Percentiles rank a stretch among this genome's conserved stretches.
Evolutionary conservation across 495 filamentous ascomycete species (phyloP).

Genomic region (Talaromyces thailandensis): DNA sequence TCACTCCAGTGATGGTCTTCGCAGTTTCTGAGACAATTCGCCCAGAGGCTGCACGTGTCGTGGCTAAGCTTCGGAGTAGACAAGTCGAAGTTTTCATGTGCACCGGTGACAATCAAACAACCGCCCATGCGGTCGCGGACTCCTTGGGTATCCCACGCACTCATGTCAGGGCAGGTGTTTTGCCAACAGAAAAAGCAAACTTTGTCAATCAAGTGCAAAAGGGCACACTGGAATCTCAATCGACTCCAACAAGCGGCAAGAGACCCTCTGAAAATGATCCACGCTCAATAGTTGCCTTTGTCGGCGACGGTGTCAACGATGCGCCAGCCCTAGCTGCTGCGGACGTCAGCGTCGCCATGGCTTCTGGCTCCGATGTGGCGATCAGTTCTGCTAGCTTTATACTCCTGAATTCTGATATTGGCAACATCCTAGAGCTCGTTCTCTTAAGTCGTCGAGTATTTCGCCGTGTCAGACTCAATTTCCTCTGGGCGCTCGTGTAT

Average conservation of each 20-base stretch:
- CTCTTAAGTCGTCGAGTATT: slow-evolving; percentile 66
- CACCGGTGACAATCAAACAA: slow-evolving; percentile 62
- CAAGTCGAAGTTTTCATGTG: slow-evolving; percentile 82
- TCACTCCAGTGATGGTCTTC: slow-evolving; percentile 58
- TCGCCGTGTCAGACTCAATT: slow-evolving; percentile 76
- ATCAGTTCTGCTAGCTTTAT: slow-evolving; percentile 78
- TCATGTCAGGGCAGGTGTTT: slow-evolving; percentile 79
- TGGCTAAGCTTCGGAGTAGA: slow-evolving; percentile 53
- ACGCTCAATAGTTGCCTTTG: slow-evolving; percentile 43
- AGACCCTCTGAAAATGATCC: neutral
- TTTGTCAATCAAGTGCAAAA: slow-evolving; percentile 44
- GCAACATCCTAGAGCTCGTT: slow-evolving; percentile 61
- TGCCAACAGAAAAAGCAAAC: slow-evolving; percentile 77
- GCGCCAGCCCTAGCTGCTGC: slow-evolving; percentile 70
- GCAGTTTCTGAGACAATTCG: slow-evolving; percentile 70
- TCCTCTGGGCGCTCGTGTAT: slow-evolving; percentile 79
- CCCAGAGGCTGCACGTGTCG: slow-evolving; percentile 57
- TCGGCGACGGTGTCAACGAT: slow-evolving; percentile 88
- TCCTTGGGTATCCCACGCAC: slow-evolving; percentile 65
- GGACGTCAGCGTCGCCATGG: slow-evolving; percentile 78
- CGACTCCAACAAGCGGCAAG: neutral
- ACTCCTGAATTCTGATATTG: slow-evolving; percentile 65
- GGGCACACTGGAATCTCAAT: neutral
- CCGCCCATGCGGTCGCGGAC: slow-evolving; percentile 53
- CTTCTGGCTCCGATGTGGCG: slow-evolving; percentile 76